Conservation (phyloP, 805 yeast species). For the Jamesozyma piceae region DNA sequence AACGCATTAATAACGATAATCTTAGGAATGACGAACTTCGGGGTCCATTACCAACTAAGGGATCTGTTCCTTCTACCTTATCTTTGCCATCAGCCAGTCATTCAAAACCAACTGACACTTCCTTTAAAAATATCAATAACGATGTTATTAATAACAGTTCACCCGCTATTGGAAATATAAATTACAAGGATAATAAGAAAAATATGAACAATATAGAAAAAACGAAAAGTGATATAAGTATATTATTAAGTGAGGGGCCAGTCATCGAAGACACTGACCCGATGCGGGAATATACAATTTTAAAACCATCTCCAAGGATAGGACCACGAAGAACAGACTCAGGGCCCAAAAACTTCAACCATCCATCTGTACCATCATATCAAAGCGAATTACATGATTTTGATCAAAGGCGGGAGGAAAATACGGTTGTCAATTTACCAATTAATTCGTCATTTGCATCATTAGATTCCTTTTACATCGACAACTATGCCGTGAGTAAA, state of each 20-base stretch:
- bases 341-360: not conserved
- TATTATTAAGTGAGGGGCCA: conserved; percentile 20
- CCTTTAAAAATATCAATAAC: not conserved
- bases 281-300: not conserved
- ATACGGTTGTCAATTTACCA: conserved; percentile 49
- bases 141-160: not conserved
- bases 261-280: conserved; percentile 10
- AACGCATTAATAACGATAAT: not conserved
- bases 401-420: conserved; percentile 24
- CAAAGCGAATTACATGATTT: conserved; percentile 18
- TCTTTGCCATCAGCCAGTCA: not conserved
- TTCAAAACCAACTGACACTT: not conserved
- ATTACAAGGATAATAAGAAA: not conserved
- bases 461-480: conserved; percentile 53
- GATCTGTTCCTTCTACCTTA: not conserved
- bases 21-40: not conserved
- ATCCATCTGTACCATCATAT: conserved; percentile 1
- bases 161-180: not conserved
- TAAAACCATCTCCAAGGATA: not conserved
- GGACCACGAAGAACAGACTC: not conserved
- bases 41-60: not conserved
- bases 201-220: not conserved
- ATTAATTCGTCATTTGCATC: conserved; percentile 73
- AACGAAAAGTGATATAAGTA: conserved; percentile 11
- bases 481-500: conserved; percentile 35